Percentiles rank a stretch among this genome's conserved stretches.
Conservation (phyloP, 495 filamentous ascomycete genomes). For the Collariella sp. region DNA sequence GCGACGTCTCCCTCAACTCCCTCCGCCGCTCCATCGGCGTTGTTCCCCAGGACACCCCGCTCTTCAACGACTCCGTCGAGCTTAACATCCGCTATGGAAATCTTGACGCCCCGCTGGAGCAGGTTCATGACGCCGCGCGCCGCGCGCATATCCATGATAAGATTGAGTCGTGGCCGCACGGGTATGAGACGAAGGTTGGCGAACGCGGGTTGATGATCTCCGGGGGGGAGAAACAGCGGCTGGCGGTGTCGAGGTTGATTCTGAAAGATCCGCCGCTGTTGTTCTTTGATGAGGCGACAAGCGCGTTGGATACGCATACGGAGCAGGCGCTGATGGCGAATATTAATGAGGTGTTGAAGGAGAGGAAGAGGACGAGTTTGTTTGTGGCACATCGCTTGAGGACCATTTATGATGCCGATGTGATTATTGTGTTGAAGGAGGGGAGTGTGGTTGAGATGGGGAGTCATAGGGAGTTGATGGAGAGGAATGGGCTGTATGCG, state of each 20-base stretch:
- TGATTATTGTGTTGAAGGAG: conserved; percentile 84
- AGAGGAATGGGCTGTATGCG: conserved; percentile 71
- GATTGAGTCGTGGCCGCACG: conserved; percentile 66
- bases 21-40: conserved; percentile 84
- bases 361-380: conserved; percentile 81
- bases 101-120: conserved; percentile 63
- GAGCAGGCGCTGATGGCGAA: conserved; percentile 86
- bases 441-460: conserved; percentile 79
- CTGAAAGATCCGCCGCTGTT: conserved; percentile 87
- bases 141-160: conserved; percentile 79
- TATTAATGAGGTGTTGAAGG: conserved; percentile 86
- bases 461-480: conserved; percentile 76
- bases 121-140: conserved; percentile 66
- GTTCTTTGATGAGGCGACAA: conserved; percentile 98
- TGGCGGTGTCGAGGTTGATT: conserved; percentile 78
- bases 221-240: conserved; percentile 89
- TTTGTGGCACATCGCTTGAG: conserved; percentile 89
- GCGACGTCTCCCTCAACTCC: conserved; percentile 71
- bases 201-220: conserved; percentile 98
- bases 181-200: conserved; percentile 87
- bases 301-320: conserved; percentile 90
- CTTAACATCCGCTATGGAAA: conserved; percentile 96
- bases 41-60: conserved; percentile 91
- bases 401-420: conserved; percentile 89
- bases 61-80: conserved; percentile 92